Percentiles rank a stretch among this genome's conserved stretches.
These are phyloP conservation scores for Podospora pseudocomata DNA, from an alignment of 495 filamentous ascomycete genomes.

Conservation along the genomic window DNA sequence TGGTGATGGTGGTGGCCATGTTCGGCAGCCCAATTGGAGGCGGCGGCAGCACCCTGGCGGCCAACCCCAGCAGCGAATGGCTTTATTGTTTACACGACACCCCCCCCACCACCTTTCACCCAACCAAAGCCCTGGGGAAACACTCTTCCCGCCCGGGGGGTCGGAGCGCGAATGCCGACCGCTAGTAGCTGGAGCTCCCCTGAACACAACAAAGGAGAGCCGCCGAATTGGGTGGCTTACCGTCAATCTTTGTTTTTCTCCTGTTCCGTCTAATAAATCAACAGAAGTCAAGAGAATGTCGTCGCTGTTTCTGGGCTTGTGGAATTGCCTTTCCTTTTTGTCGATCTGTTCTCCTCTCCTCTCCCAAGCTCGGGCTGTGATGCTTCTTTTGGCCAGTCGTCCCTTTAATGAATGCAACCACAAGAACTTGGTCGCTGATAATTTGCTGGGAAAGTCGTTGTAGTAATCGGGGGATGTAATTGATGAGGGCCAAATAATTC, in stretches of 20 bases:
- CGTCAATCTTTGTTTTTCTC: too few species aligned
- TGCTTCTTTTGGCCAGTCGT: neutral
- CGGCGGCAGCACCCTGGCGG: constrained; percentile 16
- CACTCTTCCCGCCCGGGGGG: neutral
- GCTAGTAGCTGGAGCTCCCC: neutral
- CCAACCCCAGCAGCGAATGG: neutral
- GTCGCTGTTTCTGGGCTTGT: constrained; percentile 13
- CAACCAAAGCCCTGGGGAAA: constrained; percentile 10
- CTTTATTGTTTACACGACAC: constrained; percentile 31
- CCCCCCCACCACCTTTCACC: neutral
- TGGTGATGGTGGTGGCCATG: constrained; percentile 31
- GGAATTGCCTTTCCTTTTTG: neutral
- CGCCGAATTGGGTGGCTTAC: too few species aligned
- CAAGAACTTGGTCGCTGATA: neutral
- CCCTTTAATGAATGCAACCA: neutral
- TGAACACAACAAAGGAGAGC: too few species aligned
- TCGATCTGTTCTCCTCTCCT: neutral
- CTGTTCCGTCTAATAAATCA: neutral
- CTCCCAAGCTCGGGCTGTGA: neutral
- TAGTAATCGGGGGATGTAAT: neutral
- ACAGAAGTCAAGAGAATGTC: neutral
- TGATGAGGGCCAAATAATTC: neutral
- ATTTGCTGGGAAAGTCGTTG: neutral
- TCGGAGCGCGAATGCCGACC: constrained; percentile 1
- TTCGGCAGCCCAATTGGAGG: constrained; percentile 19